Percentiles rank a stretch among this genome's conserved stretches.
phyloP scores from a whole-genome alignment of 2,329 filamentous ascomycete species.

The Didymella arachidicola region DNA sequence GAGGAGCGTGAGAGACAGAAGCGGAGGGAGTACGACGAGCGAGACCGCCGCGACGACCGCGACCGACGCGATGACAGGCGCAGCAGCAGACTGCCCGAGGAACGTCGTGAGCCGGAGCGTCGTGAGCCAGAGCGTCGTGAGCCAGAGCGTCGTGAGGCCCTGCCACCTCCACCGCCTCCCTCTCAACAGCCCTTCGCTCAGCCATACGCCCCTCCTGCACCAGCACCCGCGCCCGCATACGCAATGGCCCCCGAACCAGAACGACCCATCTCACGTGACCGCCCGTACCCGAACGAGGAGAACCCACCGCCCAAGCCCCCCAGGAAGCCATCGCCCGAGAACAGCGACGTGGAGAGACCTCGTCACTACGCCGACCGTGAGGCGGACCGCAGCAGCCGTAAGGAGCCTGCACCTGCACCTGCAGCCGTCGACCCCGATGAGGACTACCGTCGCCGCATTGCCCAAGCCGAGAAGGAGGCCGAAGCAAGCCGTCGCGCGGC shows the following conservation, averaged over 20 bases:
- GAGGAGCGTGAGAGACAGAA: constrained; percentile 40
- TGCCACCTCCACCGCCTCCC: constrained; percentile 26
- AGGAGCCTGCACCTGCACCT: constrained; percentile 36
- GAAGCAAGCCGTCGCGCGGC: constrained; percentile 46
- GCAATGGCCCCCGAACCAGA: constrained; percentile 23
- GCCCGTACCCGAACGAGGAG: constrained; percentile 44
- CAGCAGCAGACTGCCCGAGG: constrained; percentile 30
- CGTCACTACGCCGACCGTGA: constrained; percentile 50
- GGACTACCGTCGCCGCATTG: constrained; percentile 59
- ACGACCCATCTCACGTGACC: constrained; percentile 39
- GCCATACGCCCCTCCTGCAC: constrained; percentile 20
- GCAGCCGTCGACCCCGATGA: constrained; percentile 57
- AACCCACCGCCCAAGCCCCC: constrained; percentile 34
- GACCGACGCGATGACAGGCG: constrained; percentile 40
- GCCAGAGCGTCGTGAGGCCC: constrained; percentile 29
- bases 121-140: constrained; percentile 31
- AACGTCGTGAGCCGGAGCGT: constrained; percentile 29
- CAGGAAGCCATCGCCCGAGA: constrained; percentile 45
- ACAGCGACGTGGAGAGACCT: constrained; percentile 45
- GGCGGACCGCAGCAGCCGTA: constrained; percentile 39
- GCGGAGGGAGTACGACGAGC: constrained; percentile 37
- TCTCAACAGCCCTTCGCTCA: constrained; percentile 21
- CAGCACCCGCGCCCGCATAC: constrained; percentile 24
- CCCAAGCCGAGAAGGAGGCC: constrained; percentile 57
- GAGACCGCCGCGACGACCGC: constrained; percentile 49